Base-by-base conservation (phyloP, 495 filamentous ascomycete genomes). In the Copromyces sp. region DNA sequence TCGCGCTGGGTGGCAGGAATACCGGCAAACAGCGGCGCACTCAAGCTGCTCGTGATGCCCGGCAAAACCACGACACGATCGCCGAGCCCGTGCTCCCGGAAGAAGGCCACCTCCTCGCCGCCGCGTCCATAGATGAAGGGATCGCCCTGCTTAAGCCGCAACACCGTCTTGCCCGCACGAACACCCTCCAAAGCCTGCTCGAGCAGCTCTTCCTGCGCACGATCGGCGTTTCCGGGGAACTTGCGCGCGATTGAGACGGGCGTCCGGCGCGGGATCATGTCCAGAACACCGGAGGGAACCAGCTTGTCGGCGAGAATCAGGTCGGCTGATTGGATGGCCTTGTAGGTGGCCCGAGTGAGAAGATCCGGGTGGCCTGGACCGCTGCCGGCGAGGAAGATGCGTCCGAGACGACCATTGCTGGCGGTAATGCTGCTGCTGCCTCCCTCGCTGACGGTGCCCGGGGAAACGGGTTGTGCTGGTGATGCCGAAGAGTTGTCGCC, bases 81-180 rank as follows among this genome's bases (percentile, higher is more conserved):
- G 7, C 77, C 82, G 45, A 90, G 90, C 9, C 94, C 95, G 68
- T 92, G 84, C 8, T 80, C 81, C 1, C 87, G 82, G 85, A 99
- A 98, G 78, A 92, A 97, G n/a, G 88, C 89, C 44, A 90, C 92
- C 78, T 99, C 95, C 78, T 99, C 95, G 16, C 91, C 95, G 73
- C 95, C 95, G 53, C 95, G 89, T 32, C 95, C 95, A 81, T 97
- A 99, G 35, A 99, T 87, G 80, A 97, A 99, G 0, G 95, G 95
- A 77, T 99, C 95, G 24, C 95, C 95, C 78, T 99, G 95, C 82
- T 99, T 99, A 35, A 99, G 84, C 7, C 95, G 87, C 32, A 99
- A 85, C 0, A 98, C 95, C 1, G 88, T 91, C 75, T 91, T 85
- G 16, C 96, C 96, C 4, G 86, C 86, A 42, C 87, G 83, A 29